A percentile compares a stretch with the other conserved stretches of the same genome.
phyloP scores from a whole-genome alignment of 2,329 filamentous ascomycete genomes.

The Penicillium janthinellum region DNA sequence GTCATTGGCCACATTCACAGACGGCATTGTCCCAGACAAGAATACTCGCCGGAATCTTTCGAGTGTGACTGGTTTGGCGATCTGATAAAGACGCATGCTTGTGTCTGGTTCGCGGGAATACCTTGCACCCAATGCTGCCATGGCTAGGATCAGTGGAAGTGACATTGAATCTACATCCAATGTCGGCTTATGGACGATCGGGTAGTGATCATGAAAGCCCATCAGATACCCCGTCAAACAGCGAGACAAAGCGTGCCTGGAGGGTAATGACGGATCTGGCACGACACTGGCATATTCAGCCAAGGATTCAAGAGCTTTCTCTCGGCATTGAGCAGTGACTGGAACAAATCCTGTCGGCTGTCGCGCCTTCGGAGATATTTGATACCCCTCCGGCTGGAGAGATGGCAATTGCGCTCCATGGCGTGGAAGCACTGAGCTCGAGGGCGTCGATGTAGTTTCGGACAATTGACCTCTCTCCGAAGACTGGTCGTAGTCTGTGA shows the following conservation, averaged over 20 bases:
- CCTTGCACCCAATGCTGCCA: constrained; percentile 36
- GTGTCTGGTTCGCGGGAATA: constrained; percentile 39
- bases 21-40: constrained; percentile 24
- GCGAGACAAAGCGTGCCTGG: constrained; percentile 36
- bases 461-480: constrained; percentile 19
- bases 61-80: constrained; percentile 36
- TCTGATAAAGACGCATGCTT: constrained; percentile 34
- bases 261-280: constrained; percentile 30
- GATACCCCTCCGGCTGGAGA: constrained; percentile 35
- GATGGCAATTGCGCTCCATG: constrained; percentile 38
- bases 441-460: constrained; percentile 25
- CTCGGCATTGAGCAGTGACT: constrained; percentile 35
- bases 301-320: constrained; percentile 28
- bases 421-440: constrained; percentile 35
- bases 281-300: constrained; percentile 33
- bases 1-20: constrained; percentile 21
- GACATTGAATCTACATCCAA: constrained; percentile 30
- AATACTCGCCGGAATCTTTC: constrained; percentile 35
- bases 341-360: constrained; percentile 33
- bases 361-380: constrained; percentile 26
- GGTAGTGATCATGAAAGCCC: constrained; percentile 38
- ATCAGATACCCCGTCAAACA: constrained; percentile 38
- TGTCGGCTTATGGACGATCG: constrained; percentile 37
- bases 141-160: constrained; percentile 32
- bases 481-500: constrained; percentile 30